A percentile compares a stretch with the other conserved stretches of the same genome.
Conservation (phyloP, 1,284 basidiomycete genomes). For the Neonothopanus nambi region DNA sequence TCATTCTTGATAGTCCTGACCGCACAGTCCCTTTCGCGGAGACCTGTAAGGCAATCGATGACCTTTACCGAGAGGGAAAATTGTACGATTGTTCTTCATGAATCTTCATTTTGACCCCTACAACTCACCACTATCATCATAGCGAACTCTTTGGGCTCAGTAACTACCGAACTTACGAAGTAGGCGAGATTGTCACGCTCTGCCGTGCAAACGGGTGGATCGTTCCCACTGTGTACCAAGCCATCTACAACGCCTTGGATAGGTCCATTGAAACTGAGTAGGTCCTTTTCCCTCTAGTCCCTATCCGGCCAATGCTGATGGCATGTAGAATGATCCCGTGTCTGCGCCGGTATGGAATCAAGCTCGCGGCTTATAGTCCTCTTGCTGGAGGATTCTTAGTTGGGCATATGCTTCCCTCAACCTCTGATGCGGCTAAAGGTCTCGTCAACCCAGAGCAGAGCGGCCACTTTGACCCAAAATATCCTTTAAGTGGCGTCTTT, state of each 20-base stretch:
- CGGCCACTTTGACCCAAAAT: slow-evolving; percentile 21
- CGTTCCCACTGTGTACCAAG: slow-evolving; percentile 46
- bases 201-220: slow-evolving; percentile 33
- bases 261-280: slow-evolving; percentile 34
- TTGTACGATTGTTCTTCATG: slow-evolving; percentile 25
- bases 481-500: slow-evolving; percentile 22
- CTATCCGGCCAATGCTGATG: not conserved
- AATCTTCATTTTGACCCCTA: not conserved
- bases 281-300: not conserved
- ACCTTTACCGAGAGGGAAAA: slow-evolving; percentile 40
- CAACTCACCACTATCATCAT: slow-evolving; percentile 1
- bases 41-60: slow-evolving; percentile 41
- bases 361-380: slow-evolving; percentile 15
- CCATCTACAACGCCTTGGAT: slow-evolving; percentile 24
- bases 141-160: slow-evolving; percentile 21
- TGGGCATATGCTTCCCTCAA: slow-evolving; percentile 1
- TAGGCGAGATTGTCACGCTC: slow-evolving; percentile 34
- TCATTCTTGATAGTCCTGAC: slow-evolving; percentile 8
- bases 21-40: slow-evolving; percentile 17
- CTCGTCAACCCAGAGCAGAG: slow-evolving; percentile 9
- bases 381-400: slow-evolving; percentile 19
- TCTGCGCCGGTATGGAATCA: slow-evolving; percentile 15
- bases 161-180: slow-evolving; percentile 21
- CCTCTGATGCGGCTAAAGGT: not conserved
- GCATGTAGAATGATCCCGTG: slow-evolving; percentile 20